Evolutionary conservation across 257 asterid genomes (phyloP).

Genomic region (Solanum ossicruentum): DNA sequence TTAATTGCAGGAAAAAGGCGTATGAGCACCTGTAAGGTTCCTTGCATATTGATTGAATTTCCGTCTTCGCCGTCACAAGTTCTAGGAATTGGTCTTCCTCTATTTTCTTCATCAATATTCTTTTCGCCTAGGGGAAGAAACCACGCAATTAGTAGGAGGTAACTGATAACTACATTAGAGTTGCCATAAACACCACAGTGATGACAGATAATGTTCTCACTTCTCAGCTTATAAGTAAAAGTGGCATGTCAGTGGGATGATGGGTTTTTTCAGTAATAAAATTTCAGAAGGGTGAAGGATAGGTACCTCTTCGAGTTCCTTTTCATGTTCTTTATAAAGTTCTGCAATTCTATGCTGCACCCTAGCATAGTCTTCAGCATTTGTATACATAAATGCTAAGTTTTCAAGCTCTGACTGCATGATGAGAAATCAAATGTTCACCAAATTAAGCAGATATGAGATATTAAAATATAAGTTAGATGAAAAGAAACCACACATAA

Average conservation of each 20-base stretch:
- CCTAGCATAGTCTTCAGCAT: conserved; percentile 68
- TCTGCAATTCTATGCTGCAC: conserved; percentile 64
- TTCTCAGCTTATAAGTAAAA: neutral
- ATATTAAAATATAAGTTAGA: neutral
- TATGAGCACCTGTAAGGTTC: conserved; percentile 73
- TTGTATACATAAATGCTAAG: conserved; percentile 80
- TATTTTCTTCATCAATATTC: conserved; percentile 57
- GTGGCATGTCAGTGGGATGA: neutral
- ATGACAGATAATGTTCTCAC: neutral
- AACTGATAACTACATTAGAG: neutral
- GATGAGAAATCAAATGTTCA: neutral
- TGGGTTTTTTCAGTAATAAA: neutral
- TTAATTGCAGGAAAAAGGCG: neutral
- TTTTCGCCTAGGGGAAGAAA: conserved; percentile 49
- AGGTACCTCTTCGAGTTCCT: conserved; percentile 70
- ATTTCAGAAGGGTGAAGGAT: neutral
- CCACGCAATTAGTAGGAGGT: neutral
- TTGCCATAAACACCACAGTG: neutral
- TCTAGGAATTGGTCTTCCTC: conserved; percentile 82
- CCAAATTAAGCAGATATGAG: neutral
- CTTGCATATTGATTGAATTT: conserved; percentile 69
- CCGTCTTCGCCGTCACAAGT: conserved; percentile 62
- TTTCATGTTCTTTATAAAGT: conserved; percentile 70
- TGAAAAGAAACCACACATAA: neutral
- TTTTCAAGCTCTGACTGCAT: conserved; percentile 92